Conservation (phyloP, 805 yeast genomes). For the Ogataea dorogensis region DNA sequence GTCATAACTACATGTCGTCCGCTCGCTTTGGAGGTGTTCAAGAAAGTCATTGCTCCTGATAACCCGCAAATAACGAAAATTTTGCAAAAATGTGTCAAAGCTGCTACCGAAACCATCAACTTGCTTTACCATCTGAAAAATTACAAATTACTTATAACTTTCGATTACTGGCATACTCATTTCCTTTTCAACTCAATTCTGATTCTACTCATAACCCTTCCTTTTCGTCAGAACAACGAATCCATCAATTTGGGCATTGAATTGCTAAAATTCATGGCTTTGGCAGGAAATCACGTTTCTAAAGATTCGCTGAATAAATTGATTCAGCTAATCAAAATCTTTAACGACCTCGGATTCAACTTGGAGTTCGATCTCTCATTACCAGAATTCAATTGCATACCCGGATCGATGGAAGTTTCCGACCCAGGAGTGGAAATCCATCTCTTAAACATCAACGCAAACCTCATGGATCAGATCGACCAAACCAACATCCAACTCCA, state of each 20-base stretch:
- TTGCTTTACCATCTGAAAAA: constrained; percentile 29
- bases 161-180: constrained; percentile 42
- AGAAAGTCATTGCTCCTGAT: constrained; percentile 25
- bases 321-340: constrained; percentile 22
- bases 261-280: constrained; percentile 29
- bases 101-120: constrained; percentile 34
- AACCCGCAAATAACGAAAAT: constrained; percentile 28
- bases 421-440: constrained; percentile 16
- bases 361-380: constrained; percentile 15
- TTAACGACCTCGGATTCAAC: constrained; percentile 21
- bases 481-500: constrained; percentile 20
- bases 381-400: constrained; percentile 14
- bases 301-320: constrained; percentile 28
- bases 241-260: constrained; percentile 24
- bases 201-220: constrained; percentile 27
- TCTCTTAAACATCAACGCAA: constrained; percentile 16
- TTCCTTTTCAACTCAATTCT: constrained; percentile 37
- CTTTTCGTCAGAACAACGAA: constrained; percentile 12
- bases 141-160: constrained; percentile 33
- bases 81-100: constrained; percentile 30
- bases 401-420: constrained; percentile 6
- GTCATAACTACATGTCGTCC: constrained; percentile 39
- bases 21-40: constrained; percentile 34
- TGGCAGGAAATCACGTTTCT: constrained; percentile 30
- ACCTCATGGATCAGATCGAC: constrained; percentile 17